Evolutionary conservation across 2,329 filamentous ascomycete genomes (phyloP), one percentile per base, ranked within the genome.

Genomic region (Cladosporium austrohemisphaericum): DNA sequence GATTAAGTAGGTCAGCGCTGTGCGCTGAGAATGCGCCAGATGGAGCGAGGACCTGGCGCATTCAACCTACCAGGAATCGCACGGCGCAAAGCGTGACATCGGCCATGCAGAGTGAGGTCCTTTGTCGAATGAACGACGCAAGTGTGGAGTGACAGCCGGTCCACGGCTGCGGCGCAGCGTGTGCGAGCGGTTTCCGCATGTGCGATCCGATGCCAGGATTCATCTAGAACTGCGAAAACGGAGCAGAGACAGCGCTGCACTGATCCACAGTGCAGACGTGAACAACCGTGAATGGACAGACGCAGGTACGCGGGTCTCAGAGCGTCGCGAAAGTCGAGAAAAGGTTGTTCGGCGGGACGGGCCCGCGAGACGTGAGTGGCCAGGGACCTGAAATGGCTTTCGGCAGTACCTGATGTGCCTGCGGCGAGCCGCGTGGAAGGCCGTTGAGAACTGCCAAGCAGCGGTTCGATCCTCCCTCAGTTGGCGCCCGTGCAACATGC

Each of bases 321-420:
- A 25, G 44, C 16, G 41, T 31, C 41, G 31, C 6, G 25, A 14
- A 22, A 38, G 20, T 16, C 19, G 25, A 23, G 20, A 29, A 47
- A 47, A 47, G 44, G 33, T 13, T 38, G 25, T 38, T 20, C 16
- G 2, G 44, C 44, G 44, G 44, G n/a, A 38, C 44, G 26, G 33
- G 25, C 33, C 44, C 37, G 33, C 2, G 19, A 22, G 8, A n/a
- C n/a, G 32, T 47, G 44, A 47, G 18, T 47, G 32, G 44, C 25
- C 25, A 31, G 33, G 44, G 25, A 31, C 18, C 28, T 16, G 19
- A 37, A 13, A 19, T 38, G 33, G 33, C 33, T 23, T n/a, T 26
- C 44, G 44, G 44, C 44, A 47, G 44, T 47, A 47, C 44, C 44
- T 47, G 44, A 36, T n/a, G n/a, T n/a, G n/a, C n/a, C n/a, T n/a